Evolutionary conservation across 1,284 basidiomycete species (phyloP), one percentile per base, ranked within the genome.

Genomic region (Trametes pubescens): DNA sequence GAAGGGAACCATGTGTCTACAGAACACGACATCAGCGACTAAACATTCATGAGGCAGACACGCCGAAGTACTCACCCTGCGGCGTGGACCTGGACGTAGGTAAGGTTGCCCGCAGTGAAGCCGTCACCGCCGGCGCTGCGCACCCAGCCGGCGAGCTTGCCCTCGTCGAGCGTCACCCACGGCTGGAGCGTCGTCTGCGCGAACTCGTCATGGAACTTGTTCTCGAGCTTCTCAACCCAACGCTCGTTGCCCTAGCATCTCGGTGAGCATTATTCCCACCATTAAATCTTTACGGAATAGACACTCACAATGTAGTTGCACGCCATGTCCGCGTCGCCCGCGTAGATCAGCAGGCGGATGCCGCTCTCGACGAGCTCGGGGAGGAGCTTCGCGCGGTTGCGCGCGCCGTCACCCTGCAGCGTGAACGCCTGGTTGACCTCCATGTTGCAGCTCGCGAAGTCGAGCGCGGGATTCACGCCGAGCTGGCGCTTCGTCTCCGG

Each of bases 291-390:
- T n/a, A n/a, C n/a, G n/a, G n/a, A 72, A 59, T 43, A n/a, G 4
- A 16, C 4, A 75, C 82, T 63, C 71, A 88, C 89, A 22, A 91
- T 84, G 70, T 82, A 91, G 77, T 93, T 93, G 80, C 92, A 93
- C 85, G 91, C 91, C 82, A 91, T 89, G 77, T 96, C 95, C 82
- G 71, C 65, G 49, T 92, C 90, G 32, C 93, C 94, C 57, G 93
- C 92, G 73, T 96, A 97, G 49, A 95, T 89, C 49, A 96, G 79
- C 24, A 97, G 80, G 61, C 92, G 80, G 53, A 96, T 81, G 49
- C 93, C 93, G 65, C 86, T 85, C 64, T 92, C 85, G 59, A 96
- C 81, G 11, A 97, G 81, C 60, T 90, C 87, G 18, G 92, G 89
- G 13, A 97, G 81, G 10, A 96, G 81, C 43, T 79, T 79, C 4